phyloP scores from a whole-genome alignment of 1,139 yeast species.

The Nakaseomyces delphensis region DNA sequence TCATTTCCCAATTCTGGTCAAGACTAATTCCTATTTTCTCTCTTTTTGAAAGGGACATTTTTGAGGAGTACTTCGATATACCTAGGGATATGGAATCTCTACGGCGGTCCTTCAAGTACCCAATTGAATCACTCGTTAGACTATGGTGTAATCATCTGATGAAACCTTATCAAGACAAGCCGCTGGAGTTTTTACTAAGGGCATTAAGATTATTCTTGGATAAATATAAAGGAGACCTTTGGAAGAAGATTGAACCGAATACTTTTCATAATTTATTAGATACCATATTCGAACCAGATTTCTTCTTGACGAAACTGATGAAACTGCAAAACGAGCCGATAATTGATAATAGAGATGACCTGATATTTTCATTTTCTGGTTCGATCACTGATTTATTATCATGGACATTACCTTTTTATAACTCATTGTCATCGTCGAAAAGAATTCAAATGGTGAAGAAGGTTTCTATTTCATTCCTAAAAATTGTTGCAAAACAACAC shows the following conservation, averaged over 20 bases:
- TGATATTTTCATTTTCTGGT: constrained; percentile 19
- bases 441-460: constrained; percentile 32
- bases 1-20: constrained; percentile 48
- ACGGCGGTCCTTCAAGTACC: constrained; percentile 35
- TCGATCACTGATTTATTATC: constrained; percentile 30
- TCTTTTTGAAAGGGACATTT: constrained; percentile 36
- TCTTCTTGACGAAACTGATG: constrained; percentile 21
- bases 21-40: constrained; percentile 38
- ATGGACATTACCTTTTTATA: constrained; percentile 31
- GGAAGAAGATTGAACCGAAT: constrained; percentile 46
- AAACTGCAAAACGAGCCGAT: constrained; percentile 25
- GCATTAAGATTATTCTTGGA: constrained; percentile 39
- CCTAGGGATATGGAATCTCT: constrained; percentile 41
- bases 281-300: constrained; percentile 34
- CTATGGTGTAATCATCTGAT: constrained; percentile 35
- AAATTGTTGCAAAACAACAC: constrained; percentile 24
- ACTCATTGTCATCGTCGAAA: constrained; percentile 27
- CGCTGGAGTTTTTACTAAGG: constrained; percentile 47
- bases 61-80: constrained; percentile 35
- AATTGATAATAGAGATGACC: constrained; percentile 30
- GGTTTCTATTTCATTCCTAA: constrained; percentile 28
- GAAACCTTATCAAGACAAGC: constrained; percentile 43
- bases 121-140: constrained; percentile 39
- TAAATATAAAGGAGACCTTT: constrained; percentile 38
- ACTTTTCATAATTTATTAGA: constrained; percentile 48